Evolutionary conservation across 2,329 filamentous ascomycete species (phyloP), one percentile per base, ranked within the genome.

Genomic region (Rosellinia necatrix): DNA sequence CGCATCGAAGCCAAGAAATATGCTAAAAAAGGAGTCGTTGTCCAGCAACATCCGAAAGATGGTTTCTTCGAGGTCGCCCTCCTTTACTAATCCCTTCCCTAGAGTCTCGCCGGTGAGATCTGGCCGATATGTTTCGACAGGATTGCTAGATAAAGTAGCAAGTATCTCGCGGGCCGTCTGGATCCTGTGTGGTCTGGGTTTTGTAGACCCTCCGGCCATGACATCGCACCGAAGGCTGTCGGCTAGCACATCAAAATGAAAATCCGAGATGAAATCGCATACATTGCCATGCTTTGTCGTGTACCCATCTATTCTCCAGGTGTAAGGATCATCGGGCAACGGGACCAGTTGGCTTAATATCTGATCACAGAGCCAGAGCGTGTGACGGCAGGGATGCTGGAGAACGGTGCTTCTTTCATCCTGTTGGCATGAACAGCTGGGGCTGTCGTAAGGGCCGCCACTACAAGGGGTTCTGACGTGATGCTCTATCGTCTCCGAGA

Each of bases 1-100:
- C 71, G 70, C 50, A 79, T 74, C 7, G 75, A 70, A 13, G 75
- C 74, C 41, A 77, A 72, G 56, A 84, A 79, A 70, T 81, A 79
- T 48, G 79, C 72, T 65, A 84, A n/a, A 81, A 69, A 84, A 78
- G 35, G 78, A 76, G 65, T 81, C 74, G 62, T 83, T 82, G 58
- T 77, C 74, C 19, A 83, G 71, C 13, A 84, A 72, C 70, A 84
- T 81, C 48, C 77, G 77, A 58, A 81, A 78, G 12, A 85, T 66
- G 2, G 80, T 82, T 40, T 73, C 72, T 59, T 80, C 78, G 1
- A 83, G 71, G 55, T 83, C 79, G 46, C 74, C 71, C 8, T 72
- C 71, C 55, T 75, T 74, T 47, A 79, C 64, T 8, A 76, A 67
- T n/a, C 70, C 70, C 53, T 67, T 72, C 12, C 69, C 70, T 1